Evolutionary conservation across 108 stramenopile genomes (phyloP).

Genomic region (Nitzschia sp.): DNA sequence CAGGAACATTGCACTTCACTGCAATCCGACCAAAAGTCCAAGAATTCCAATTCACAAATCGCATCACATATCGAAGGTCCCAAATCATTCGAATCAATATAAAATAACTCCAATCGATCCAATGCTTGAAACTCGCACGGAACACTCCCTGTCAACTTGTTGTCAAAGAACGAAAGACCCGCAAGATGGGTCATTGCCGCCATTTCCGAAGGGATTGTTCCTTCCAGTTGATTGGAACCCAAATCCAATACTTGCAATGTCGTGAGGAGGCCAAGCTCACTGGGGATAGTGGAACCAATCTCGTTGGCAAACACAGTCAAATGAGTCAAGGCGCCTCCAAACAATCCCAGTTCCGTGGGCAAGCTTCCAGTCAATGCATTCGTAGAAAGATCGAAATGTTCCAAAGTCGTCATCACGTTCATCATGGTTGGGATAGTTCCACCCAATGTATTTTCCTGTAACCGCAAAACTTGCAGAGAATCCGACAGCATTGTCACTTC

Average conservation of each 20-base stretch:
- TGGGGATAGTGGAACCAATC: slow-evolving; percentile 22
- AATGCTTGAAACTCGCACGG: slow-evolving; percentile 30
- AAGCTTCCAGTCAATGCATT: slow-evolving; percentile 51
- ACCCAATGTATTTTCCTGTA: slow-evolving; percentile 17
- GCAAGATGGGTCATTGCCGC: slow-evolving; percentile 29
- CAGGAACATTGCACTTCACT: slow-evolving; percentile 17
- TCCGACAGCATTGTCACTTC: slow-evolving; percentile 35
- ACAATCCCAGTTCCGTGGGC: slow-evolving; percentile 36
- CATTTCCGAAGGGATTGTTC: slow-evolving; percentile 46
- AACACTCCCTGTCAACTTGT: slow-evolving; percentile 29
- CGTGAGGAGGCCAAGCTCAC: slow-evolving; percentile 2
- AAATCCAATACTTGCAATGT: slow-evolving; percentile 25
- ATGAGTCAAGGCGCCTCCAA: slow-evolving; percentile 16
- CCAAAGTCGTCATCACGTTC: slow-evolving; percentile 16
- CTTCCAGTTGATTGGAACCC: slow-evolving; percentile 29
- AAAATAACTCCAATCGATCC: slow-evolving; percentile 29
- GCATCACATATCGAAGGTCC: slow-evolving; percentile 15
- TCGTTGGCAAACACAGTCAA: slow-evolving; percentile 22
- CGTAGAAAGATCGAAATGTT: slow-evolving; percentile 26
- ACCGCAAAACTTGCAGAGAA: slow-evolving; percentile 13
- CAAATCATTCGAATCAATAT: slow-evolving; percentile 38
- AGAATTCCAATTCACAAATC: slow-evolving; percentile 19
- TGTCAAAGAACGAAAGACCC: slow-evolving; percentile 32
- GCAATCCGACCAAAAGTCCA: slow-evolving; percentile 25
- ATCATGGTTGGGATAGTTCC: slow-evolving; percentile 22